These are phyloP conservation scores for Yamadazyma triangularis DNA, from an alignment of 1,139 yeast genomes.

Conservation along the genomic window DNA sequence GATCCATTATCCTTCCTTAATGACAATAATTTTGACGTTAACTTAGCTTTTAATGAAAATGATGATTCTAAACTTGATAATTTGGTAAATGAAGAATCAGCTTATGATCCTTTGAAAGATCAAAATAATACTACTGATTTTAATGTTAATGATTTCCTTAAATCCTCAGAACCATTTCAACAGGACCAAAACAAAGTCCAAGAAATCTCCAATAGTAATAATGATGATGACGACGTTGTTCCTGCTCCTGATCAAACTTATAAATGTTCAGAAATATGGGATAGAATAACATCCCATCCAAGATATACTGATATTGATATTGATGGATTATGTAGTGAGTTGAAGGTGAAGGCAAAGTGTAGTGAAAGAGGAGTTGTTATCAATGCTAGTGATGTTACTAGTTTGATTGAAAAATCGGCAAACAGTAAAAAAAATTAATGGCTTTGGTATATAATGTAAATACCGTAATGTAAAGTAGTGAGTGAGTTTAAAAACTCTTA, in stretches of 20 bases:
- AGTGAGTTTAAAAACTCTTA: too few relatives aligned
- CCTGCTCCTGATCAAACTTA: conserved; percentile 37
- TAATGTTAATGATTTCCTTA: conserved; percentile 36
- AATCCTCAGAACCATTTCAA: conserved; percentile 19
- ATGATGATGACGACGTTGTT: conserved; percentile 17
- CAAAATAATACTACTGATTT: conserved; percentile 17
- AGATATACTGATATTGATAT: conserved; percentile 89
- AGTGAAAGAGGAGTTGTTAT: conserved; percentile 88
- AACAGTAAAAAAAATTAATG: too few relatives aligned
- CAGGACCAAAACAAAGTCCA: too few relatives aligned
- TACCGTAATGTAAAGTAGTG: too few relatives aligned
- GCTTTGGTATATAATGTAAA: too few relatives aligned
- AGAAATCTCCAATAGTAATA: conserved; percentile 6
- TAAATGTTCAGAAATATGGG: conserved; percentile 92
- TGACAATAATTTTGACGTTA: conserved; percentile 47
- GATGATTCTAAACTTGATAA: conserved; percentile 25
- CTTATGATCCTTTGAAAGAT: conserved; percentile 55
- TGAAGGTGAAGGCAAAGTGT: conserved; percentile 92
- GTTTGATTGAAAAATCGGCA: conserved; percentile 46
- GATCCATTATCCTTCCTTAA: conserved; percentile 46
- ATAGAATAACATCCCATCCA: conserved; percentile 90
- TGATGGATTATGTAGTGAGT: conserved; percentile 85
- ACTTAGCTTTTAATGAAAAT: conserved; percentile 39
- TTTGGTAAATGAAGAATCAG: conserved; percentile 59
- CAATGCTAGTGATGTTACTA: conserved; percentile 71